Percentiles rank a stretch among this genome's conserved stretches.
These are phyloP conservation scores for Boletus tylopilopsis DNA, from an alignment of 768 basidiomycete species.

Conservation along the genomic window DNA sequence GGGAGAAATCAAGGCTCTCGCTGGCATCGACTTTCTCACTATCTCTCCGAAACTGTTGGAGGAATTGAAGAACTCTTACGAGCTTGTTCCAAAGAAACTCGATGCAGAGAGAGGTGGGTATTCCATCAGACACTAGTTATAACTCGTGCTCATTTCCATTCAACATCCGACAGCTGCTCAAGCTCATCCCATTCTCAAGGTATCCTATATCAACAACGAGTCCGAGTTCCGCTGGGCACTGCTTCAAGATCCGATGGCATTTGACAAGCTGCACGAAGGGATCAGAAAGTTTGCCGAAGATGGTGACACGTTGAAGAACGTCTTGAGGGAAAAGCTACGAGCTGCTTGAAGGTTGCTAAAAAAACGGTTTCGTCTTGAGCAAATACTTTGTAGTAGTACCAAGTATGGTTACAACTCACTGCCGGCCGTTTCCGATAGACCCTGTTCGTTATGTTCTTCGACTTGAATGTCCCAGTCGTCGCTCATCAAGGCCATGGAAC, in stretches of 20 bases:
- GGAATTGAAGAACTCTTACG: slow-evolving; percentile 75
- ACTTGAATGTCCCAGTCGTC: slow-evolving; percentile 58
- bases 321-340: slow-evolving; percentile 42
- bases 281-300: slow-evolving; percentile 97
- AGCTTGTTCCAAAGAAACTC: slow-evolving; percentile 79
- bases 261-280: slow-evolving; percentile 38
- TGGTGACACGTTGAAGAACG: slow-evolving; percentile 75
- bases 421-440: no score
- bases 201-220: slow-evolving; percentile 84
- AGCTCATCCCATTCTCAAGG: slow-evolving; percentile 68
- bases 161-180: slow-evolving; percentile 28
- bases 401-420: no score
- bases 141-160: not conserved
- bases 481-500: slow-evolving; percentile 16
- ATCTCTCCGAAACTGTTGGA: slow-evolving; percentile 87
- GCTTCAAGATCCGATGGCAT: slow-evolving; percentile 89
- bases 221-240: slow-evolving; percentile 91
- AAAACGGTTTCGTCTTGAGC: no score
- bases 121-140: not conserved
- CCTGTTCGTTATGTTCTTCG: slow-evolving; percentile 60
- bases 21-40: slow-evolving; percentile 95
- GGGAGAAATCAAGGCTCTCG: slow-evolving; percentile 90
- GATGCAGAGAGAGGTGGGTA: slow-evolving; percentile 58
- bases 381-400: no score
- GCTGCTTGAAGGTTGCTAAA: no score